phyloP scores from a whole-genome alignment of 106 monocot species.

The Allium fistulosum region DNA sequence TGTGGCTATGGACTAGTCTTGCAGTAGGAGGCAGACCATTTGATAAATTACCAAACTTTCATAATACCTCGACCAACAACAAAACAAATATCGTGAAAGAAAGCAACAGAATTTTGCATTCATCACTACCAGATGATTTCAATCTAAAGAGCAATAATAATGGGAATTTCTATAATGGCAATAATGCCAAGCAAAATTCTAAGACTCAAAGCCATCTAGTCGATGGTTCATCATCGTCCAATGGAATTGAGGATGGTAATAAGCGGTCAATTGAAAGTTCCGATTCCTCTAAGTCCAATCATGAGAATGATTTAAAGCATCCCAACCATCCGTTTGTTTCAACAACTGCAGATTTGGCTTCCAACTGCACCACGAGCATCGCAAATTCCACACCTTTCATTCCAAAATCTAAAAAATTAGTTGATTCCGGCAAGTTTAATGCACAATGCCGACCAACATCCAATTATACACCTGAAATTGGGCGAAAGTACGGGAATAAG shows the following conservation, averaged over 20 bases:
- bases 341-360: background rate
- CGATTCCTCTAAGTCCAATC: background rate
- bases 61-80: constrained; percentile 10
- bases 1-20: constrained; percentile 51
- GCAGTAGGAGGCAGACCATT: constrained; percentile 38
- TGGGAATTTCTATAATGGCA: constrained; percentile 7
- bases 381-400: background rate
- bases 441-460: constrained; percentile 15
- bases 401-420: too few relatives aligned
- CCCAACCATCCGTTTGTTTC: background rate
- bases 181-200: constrained; percentile 10
- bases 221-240: background rate
- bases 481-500: too few relatives aligned
- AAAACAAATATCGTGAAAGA: background rate
- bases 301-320: background rate
- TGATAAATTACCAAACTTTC: constrained; percentile 6
- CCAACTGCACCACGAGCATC: background rate
- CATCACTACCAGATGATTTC: constrained; percentile 5
- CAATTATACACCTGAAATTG: background rate
- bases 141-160: constrained; percentile 5
- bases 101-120: constrained; percentile 1
- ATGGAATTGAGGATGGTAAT: constrained; percentile 5
- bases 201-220: constrained; percentile 8
- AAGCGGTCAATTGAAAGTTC: constrained; percentile 1
- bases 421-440: background rate